Evolutionary conservation across 108 stramenopile genomes (phyloP), one percentile per base, ranked within the genome.

Genomic region (Conticribra weissflogii): DNA sequence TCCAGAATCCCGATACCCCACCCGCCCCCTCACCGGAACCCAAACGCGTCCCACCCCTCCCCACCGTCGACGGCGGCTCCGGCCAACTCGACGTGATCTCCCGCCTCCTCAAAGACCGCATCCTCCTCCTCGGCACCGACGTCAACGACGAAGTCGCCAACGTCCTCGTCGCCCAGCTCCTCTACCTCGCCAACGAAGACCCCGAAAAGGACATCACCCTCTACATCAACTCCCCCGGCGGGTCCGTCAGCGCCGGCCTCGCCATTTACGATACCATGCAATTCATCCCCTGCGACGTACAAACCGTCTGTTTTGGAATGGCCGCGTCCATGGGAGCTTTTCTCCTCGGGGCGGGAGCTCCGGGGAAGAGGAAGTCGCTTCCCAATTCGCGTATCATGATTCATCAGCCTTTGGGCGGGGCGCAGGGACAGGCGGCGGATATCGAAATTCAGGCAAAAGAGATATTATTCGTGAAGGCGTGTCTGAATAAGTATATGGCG

Each of bases 401-500:
- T 78, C 98, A 98, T 83, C 98, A 98, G 75, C 98, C 98, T 36
- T 71, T 98, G 55, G 98, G 98, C 18, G 98, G 96, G 21, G 98
- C 96, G 0, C 96, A 96, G 69, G 98, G 98, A 12, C 92, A 93
- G 68, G 98, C 98, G 8, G 83, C 89, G 21, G 98, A 98, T 78
- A 98, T 98, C 83, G 96, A 98, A 74, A 97, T 98, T 63, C 96
- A 98, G 71, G 98, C 98, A 32, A 97, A 96, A 83, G 96, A 98
- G 73, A 97, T 98, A 70, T 74, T 98, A 41, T 97, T 94, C 72
- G 91, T 92, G 34, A 86, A 88, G 49, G 92, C 89, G 28, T 76
- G 85, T 7, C 74, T 98, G 63, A 97, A 97, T 75, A 88, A 85
- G 25, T 96, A 90, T 81, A 94, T 97, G 76, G 93, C 96, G 12